A percentile compares a stretch with the other conserved stretches of the same genome.
phyloP scores from a whole-genome alignment of 768 basidiomycete genomes.

The Guyanaporus albipodus region DNA sequence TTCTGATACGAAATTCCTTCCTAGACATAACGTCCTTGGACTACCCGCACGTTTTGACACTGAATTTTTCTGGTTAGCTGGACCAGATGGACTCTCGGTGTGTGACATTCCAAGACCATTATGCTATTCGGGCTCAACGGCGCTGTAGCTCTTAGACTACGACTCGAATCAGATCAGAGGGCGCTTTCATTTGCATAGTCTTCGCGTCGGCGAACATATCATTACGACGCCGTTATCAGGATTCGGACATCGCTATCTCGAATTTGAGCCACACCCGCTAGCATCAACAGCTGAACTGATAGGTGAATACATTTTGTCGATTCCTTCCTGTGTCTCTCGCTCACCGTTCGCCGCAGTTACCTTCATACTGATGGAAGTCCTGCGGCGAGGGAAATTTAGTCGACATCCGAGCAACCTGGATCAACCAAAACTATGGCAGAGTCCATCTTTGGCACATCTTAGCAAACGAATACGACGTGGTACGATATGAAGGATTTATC shows the following conservation, averaged over 20 bases:
- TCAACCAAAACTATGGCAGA: conserved; percentile 46
- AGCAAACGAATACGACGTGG: conserved; percentile 32
- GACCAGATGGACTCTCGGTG: conserved; percentile 50
- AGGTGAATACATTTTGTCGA: conserved; percentile 25
- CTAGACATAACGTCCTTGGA: conserved; percentile 54
- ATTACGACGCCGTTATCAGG: conserved; percentile 50
- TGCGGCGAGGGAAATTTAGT: conserved; percentile 55
- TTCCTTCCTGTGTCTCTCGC: not conserved
- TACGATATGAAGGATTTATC: conserved; percentile 21
- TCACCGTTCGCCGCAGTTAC: conserved; percentile 40
- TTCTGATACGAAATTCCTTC: not conserved
- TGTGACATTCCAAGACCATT: conserved; percentile 14
- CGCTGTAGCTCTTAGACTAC: conserved; percentile 47
- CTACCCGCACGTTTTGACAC: conserved; percentile 62
- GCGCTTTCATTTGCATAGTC: conserved; percentile 46
- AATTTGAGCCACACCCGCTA: conserved; percentile 47
- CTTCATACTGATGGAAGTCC: conserved; percentile 61
- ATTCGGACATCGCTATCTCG: conserved; percentile 54
- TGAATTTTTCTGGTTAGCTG: conserved; percentile 57
- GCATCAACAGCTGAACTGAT: conserved; percentile 52
- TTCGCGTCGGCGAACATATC: conserved; percentile 43
- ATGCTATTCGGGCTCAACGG: conserved; percentile 4
- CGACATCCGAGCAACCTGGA: conserved; percentile 47
- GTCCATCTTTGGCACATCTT: conserved; percentile 23
- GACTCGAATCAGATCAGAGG: conserved; percentile 48